Evolutionary conservation across 768 basidiomycete species (phyloP), one percentile per base, ranked within the genome.

Genomic region (Collybiopsis confluens): DNA sequence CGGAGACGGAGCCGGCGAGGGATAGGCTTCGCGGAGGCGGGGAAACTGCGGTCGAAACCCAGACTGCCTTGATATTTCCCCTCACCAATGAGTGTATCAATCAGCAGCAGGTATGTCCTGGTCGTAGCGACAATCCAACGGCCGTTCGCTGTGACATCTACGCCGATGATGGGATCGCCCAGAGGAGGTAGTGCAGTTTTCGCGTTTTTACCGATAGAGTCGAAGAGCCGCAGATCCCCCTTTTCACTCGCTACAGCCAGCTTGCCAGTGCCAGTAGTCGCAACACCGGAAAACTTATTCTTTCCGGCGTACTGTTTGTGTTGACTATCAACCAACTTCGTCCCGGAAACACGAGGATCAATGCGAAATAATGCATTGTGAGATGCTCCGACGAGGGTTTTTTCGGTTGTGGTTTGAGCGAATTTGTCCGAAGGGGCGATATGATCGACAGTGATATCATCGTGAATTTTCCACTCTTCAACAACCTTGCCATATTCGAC

Each of bases 391-490:
- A 98, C 85, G 52, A 99, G 77, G 2, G 97, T 99, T 67, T 97
- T 91, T 66, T 96, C 88, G 45, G 78, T 80, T 37, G 94, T 94
- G 60, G 86, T 97, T 59, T 89, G 94, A 5, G 97, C 95, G 62
- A 92, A 98, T 70, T 99, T 99, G 72, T 80, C 85, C 61, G 93
- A 86, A 4, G 97, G 95, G 1, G 95, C 83, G 65, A 98, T 90
- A 64, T 96, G 87, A 67, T 88, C 80, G 58, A 99, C 90, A 15
- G 78, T 74, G 58, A 98, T 76, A 63, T 88, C 77, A 33, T 98
- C 92, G 65, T 94, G 87, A n/a, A 99, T 85, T 66, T 93, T 96
- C 94, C 93, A 98, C 67, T 99, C 97, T 66, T 99, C 97, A 20
- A 98, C 92, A 26, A 99, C 85, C 70, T 97, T 96, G 40, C 92